These are phyloP conservation scores for Podila clonocystis DNA, from an alignment of 192 early-diverging fungal genomes.

Conservation along the genomic window DNA sequence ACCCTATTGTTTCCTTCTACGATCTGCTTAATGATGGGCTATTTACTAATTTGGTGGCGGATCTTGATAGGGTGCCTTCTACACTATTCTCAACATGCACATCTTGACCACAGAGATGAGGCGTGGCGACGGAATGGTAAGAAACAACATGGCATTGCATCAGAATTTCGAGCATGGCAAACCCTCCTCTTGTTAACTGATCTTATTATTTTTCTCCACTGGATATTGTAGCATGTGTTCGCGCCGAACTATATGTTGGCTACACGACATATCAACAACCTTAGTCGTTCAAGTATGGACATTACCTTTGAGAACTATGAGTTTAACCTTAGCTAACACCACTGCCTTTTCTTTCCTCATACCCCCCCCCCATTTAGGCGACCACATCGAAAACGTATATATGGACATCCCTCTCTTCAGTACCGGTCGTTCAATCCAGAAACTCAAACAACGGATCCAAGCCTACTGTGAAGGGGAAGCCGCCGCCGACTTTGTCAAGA, in stretches of 20 bases:
- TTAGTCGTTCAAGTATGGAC: constrained; percentile 32
- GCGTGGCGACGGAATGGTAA: constrained; percentile 42
- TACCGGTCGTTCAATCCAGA: constrained; percentile 24
- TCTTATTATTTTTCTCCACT: neutral
- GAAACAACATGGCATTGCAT: neutral
- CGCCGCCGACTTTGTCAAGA: constrained; percentile 21
- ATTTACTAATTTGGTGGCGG: too few species aligned
- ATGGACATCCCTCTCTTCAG: constrained; percentile 49
- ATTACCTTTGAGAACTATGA: too few species aligned
- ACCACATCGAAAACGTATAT: constrained; percentile 31
- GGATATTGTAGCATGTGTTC: constrained; percentile 13
- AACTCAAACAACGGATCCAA: constrained; percentile 39
- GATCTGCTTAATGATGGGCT: neutral
- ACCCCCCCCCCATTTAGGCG: too few species aligned
- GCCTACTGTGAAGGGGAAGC: constrained; percentile 29
- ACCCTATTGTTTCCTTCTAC: neutral
- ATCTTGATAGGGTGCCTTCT: constrained; percentile 22
- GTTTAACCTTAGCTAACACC: neutral
- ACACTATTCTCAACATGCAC: constrained; percentile 28
- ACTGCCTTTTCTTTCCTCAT: neutral
- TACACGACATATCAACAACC: constrained; percentile 24
- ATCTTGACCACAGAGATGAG: constrained; percentile 44
- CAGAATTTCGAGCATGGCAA: neutral
- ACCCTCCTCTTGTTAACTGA: neutral
- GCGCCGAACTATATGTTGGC: constrained; percentile 32